Evolutionary conservation across 176 grass and related monocot genomes (phyloP).

Genomic region (Tillandsia fasciculata): DNA sequence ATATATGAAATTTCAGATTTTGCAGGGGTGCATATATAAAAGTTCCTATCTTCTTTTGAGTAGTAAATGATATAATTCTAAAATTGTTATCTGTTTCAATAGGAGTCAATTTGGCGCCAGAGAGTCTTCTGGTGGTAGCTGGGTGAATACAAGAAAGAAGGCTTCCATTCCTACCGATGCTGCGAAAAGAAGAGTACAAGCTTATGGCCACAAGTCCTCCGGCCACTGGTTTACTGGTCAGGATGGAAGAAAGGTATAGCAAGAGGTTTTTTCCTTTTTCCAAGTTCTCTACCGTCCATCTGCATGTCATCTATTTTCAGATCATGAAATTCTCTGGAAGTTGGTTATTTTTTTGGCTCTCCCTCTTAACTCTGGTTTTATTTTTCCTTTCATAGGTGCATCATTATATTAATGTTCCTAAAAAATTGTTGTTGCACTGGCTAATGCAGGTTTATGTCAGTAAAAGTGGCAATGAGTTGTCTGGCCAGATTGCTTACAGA

Average conservation of each 20-base stretch:
- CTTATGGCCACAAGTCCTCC: slow-evolving; percentile 42
- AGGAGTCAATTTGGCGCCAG: slow-evolving; percentile 29
- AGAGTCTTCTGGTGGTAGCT: slow-evolving; percentile 17
- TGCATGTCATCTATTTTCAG: neutral
- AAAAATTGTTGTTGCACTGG: neutral
- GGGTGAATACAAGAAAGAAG: slow-evolving; percentile 29
- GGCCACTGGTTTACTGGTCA: slow-evolving; percentile 80
- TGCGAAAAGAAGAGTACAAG: slow-evolving; percentile 59
- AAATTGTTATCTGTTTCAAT: slow-evolving; percentile 1
- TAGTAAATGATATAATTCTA: neutral
- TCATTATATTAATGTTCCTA: neutral
- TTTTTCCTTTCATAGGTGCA: neutral
- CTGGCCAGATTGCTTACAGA: slow-evolving; percentile 53
- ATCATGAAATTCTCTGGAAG: neutral
- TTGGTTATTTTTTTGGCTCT: neutral
- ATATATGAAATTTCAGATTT: too few species aligned
- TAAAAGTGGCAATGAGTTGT: slow-evolving; percentile 69
- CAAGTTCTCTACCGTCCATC: neutral
- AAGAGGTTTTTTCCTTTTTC: neutral
- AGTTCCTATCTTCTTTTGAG: too few species aligned
- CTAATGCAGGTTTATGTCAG: slow-evolving; percentile 65
- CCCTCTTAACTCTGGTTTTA: neutral
- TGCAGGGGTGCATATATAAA: too few species aligned
- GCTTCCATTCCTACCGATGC: slow-evolving; percentile 43
- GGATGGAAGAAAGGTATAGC: slow-evolving; percentile 55